Evolutionary conservation across 352 stramenopile species (phyloP).

Genomic region (Phytopythium ostracodes): DNA sequence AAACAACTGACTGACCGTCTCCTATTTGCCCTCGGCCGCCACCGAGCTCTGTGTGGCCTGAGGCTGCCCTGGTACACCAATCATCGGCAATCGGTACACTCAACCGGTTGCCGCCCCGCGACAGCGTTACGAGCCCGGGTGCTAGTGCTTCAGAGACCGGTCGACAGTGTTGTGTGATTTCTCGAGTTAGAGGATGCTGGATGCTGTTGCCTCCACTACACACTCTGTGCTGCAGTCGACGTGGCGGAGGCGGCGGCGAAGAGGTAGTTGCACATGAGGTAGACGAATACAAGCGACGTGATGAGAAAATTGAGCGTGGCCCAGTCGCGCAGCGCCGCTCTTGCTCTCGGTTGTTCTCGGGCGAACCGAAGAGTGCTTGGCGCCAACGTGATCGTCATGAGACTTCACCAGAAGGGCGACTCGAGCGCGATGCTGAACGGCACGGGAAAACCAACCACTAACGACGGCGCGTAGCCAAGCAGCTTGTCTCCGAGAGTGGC

Average conservation of each 20-base stretch:
- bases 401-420: conserved; percentile 11
- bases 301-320: conserved; percentile 6
- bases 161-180: too few relatives aligned
- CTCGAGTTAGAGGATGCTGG: too few relatives aligned
- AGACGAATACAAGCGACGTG: conserved; percentile 13
- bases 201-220: too few relatives aligned
- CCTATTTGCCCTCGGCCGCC: too few relatives aligned
- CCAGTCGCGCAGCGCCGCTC: conserved; percentile 1
- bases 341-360: conserved; percentile 6
- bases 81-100: too few relatives aligned
- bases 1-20: too few relatives aligned
- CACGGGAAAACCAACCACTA: conserved; percentile 11
- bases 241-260: conserved; percentile 11
- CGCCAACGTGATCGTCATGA: conserved; percentile 6
- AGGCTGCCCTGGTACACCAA: too few relatives aligned
- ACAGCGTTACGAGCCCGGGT: too few relatives aligned
- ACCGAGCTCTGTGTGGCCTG: too few relatives aligned
- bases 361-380: neutral
- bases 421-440: conserved; percentile 13
- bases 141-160: too few relatives aligned
- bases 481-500: conserved; percentile 3
- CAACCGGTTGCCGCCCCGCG: too few relatives aligned
- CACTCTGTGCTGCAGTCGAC: conserved; percentile 3
- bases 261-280: conserved; percentile 16
- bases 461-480: conserved; percentile 7